These are phyloP conservation scores for Mallotus nudiflorus DNA, from an alignment of 345 rosid species.

Conservation along the genomic window DNA sequence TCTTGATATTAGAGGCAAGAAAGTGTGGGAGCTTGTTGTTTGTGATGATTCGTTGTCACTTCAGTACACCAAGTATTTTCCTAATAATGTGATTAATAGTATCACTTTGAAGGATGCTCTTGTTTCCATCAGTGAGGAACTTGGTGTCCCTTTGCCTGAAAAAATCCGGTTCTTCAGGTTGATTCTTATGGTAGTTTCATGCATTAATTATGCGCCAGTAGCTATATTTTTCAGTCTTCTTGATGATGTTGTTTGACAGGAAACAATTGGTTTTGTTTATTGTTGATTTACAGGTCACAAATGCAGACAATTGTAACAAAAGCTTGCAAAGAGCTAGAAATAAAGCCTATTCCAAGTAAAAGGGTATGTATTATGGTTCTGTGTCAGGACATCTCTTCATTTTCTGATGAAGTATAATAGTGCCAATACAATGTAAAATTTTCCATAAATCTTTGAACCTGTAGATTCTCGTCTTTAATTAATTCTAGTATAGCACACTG, in stretches of 20 bases:
- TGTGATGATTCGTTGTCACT: slow-evolving; percentile 86
- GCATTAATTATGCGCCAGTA: background rate
- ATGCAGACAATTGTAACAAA: slow-evolving; percentile 93
- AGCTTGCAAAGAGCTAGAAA: slow-evolving; percentile 79
- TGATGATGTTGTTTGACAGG: background rate
- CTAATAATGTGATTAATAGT: slow-evolving; percentile 90
- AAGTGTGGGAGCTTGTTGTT: slow-evolving; percentile 91
- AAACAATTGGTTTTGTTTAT: background rate
- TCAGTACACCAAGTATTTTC: slow-evolving; percentile 83
- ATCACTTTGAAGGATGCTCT: slow-evolving; percentile 80
- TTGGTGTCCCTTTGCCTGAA: slow-evolving; percentile 75
- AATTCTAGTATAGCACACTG: background rate
- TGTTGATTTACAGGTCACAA: slow-evolving; percentile 62
- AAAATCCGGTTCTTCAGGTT: slow-evolving; percentile 88
- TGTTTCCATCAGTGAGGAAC: slow-evolving; percentile 55
- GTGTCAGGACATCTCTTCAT: slow-evolving; percentile 2
- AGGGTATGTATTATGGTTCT: slow-evolving; percentile 47
- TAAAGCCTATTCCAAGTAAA: slow-evolving; percentile 84
- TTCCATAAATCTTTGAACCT: no score
- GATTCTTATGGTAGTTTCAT: background rate
- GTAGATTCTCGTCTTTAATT: background rate
- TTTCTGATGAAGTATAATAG: background rate
- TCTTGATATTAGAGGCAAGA: slow-evolving; percentile 84
- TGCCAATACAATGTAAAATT: background rate
- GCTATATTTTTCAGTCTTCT: background rate